Evolutionary conservation across 306 rosid species (phyloP).

Genomic region (Canavalia ensiformis): DNA sequence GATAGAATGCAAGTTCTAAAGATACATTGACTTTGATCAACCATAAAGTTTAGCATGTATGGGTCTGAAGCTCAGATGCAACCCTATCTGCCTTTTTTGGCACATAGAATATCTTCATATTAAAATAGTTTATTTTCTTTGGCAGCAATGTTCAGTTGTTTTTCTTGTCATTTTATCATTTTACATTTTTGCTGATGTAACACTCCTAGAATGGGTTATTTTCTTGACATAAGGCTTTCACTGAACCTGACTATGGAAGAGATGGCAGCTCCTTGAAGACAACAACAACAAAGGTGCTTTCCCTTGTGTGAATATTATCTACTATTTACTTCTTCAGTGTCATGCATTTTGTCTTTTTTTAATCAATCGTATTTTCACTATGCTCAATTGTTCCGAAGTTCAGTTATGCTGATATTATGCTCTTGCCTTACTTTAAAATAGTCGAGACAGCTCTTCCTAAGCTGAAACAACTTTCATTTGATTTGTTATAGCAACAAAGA

Average conservation of each 20-base stretch:
- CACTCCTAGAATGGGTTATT: conserved; percentile 35
- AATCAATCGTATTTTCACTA: not conserved
- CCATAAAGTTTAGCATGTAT: conserved; percentile 70
- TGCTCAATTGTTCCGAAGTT: conserved; percentile 21
- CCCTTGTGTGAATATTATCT: conserved; percentile 29
- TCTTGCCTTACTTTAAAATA: conserved; percentile 5
- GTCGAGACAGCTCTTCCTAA: too few relatives aligned
- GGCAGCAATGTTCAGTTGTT: conserved; percentile 54
- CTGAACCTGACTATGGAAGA: conserved; percentile 92
- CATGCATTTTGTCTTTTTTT: conserved; percentile 15
- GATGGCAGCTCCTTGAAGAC: conserved; percentile 83
- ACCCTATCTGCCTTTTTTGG: conserved; percentile 81
- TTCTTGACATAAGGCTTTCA: conserved; percentile 67
- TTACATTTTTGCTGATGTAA: conserved; percentile 12
- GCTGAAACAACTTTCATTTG: too few relatives aligned
- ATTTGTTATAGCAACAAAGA: too few relatives aligned
- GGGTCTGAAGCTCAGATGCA: conserved; percentile 86
- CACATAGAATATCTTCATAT: conserved; percentile 66
- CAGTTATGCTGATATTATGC: conserved; percentile 10
- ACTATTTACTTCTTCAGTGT: conserved; percentile 3
- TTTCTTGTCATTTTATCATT: conserved; percentile 1
- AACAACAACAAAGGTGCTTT: conserved; percentile 72
- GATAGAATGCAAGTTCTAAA: too few relatives aligned
- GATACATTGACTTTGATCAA: not conserved
- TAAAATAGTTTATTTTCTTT: too few relatives aligned